phyloP scores from a whole-genome alignment of 2,329 filamentous ascomycete genomes.

The Talaromyces pinophilus region DNA sequence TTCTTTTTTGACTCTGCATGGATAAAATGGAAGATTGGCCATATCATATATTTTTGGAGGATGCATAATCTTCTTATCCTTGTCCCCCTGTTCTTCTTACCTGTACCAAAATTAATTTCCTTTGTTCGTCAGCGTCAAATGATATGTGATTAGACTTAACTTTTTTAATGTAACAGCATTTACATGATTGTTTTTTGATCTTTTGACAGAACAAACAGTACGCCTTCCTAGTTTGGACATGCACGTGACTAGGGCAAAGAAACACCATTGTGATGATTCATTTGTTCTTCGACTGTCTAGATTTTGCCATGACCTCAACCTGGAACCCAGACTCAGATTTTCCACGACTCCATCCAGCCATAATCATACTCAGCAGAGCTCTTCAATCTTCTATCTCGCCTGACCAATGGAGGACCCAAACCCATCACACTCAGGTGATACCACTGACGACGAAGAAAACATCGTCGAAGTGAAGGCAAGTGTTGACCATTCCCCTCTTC shows the following conservation, averaged over 20 bases:
- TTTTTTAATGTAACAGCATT: conserved; percentile 16
- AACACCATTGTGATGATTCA: not conserved
- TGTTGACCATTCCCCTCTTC: not conserved
- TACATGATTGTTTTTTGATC: not conserved
- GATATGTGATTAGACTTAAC: conserved; percentile 22
- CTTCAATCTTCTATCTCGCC: not conserved
- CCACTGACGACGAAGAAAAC: not conserved
- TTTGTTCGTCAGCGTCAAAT: conserved; percentile 23
- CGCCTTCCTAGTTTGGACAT: not conserved
- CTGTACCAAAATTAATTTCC: conserved; percentile 26
- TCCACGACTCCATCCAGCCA: not conserved
- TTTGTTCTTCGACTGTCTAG: not conserved
- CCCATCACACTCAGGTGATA: not conserved
- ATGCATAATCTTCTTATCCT: conserved; percentile 9
- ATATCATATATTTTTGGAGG: not conserved
- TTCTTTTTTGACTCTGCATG: conserved; percentile 3
- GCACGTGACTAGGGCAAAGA: not conserved
- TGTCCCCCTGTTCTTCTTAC: conserved; percentile 21
- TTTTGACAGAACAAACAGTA: not conserved
- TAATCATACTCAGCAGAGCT: not conserved
- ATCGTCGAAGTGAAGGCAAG: conserved; percentile 14
- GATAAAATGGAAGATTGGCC: not conserved
- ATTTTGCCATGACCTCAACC: not conserved
- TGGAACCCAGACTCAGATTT: not conserved
- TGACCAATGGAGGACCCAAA: not conserved